Conservation (phyloP, 2,329 filamentous ascomycete species). For the Coniella lustricola region DNA sequence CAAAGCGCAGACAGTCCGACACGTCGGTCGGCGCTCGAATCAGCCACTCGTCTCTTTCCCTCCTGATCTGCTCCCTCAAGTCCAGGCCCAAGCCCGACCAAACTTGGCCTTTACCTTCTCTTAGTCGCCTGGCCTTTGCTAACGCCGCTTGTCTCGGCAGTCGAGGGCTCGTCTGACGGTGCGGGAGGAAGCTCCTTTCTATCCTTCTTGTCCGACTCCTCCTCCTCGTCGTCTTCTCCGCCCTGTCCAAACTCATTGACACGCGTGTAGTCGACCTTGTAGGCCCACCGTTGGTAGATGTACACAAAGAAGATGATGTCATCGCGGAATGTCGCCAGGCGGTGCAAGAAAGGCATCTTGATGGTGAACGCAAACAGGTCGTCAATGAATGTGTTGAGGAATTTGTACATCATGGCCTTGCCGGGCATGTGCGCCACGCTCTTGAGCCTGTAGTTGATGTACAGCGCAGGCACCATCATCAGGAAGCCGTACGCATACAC, state of each 20-base stretch:
- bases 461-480: slow-evolving; percentile 96
- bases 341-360: slow-evolving; percentile 95
- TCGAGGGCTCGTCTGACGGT: slow-evolving; percentile 17
- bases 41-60: too few species aligned
- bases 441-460: slow-evolving; percentile 98
- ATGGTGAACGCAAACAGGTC: slow-evolving; percentile 98
- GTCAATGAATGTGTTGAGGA: slow-evolving; percentile 97
- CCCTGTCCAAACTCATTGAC: slow-evolving; percentile 98
- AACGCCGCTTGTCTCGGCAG: slow-evolving; percentile 39
- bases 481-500: slow-evolving; percentile 98
- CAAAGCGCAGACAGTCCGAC: too few species aligned
- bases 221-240: slow-evolving; percentile 73
- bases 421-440: slow-evolving; percentile 94
- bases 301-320: slow-evolving; percentile 99
- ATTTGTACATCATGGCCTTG: slow-evolving; percentile 97
- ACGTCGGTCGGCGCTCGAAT: too few species aligned
- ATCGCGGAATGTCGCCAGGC: slow-evolving; percentile 85
- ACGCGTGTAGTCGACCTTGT: slow-evolving; percentile 82
- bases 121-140: slow-evolving; percentile 42
- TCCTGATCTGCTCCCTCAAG: too few species aligned
- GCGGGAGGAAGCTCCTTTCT: slow-evolving; percentile 31
- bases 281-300: slow-evolving; percentile 87
- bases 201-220: slow-evolving; percentile 27
- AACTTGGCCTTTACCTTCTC: slow-evolving; percentile 30
- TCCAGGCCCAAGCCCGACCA: too few species aligned